Base-by-base conservation (phyloP, 345 rosid genomes). In the Euphorbia lathyris region DNA sequence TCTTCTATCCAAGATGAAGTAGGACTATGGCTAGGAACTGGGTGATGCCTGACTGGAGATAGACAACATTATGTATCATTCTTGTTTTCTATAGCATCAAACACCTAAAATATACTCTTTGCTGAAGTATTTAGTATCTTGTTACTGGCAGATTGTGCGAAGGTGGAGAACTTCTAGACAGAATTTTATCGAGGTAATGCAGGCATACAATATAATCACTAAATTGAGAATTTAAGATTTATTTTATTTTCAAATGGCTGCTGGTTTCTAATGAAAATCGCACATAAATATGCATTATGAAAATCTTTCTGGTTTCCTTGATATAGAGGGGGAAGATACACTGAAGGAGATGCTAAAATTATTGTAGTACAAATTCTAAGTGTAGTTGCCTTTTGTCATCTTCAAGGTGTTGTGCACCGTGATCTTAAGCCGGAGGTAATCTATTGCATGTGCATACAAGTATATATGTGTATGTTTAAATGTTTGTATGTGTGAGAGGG, bases 341-440 rank as follows among this genome's bases (percentile, higher is more conserved):
- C 79, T 1, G 99, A 92, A 77, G 89, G 83, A 51, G 97, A 92
- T 78, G 93, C 98, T 57, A 92, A 87, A 76, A 76, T 71, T 25
- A 86, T 87, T 23, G 68, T 92, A 76, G 75, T 86, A 72, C 96
- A 92, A 74, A 87, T 95, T 45, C 75, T 95, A 79, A 84, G 83
- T 61, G 94, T 88, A n/a, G 92, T 90, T 76, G 84, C 96, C 9
- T 95, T 86, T 82, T 95, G 89, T 68, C 98, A 92, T 85, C 90
- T 92, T 72, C 96, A 92, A 82, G 99, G 98, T 71, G 97, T 92
- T 82, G 94, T 90, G 61, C 98, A 95, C 60, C 92, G 98, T 74
- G 99, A 95, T 82, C 80, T 95, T 58, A 90, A 95, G 77, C 98
- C 99, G 3, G 98, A 95, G 97, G 98, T 92, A 59, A 40, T 40